Evolutionary conservation across 2,329 filamentous ascomycete species (phyloP).

Genomic region (Mycosphaerella arachidis): DNA sequence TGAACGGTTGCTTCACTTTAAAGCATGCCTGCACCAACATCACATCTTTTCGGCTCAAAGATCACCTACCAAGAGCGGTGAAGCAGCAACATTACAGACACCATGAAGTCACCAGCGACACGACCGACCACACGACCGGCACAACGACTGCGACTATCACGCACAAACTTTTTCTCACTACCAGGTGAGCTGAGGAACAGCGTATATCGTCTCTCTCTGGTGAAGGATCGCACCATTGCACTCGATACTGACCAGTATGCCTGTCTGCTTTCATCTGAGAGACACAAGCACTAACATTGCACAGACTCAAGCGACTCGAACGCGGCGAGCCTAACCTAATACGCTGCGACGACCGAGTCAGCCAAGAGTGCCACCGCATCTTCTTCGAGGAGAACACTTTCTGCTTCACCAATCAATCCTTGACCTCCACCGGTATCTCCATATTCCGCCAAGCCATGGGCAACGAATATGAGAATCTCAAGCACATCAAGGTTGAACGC

Average conservation of each 20-base stretch:
- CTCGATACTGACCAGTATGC: not conserved
- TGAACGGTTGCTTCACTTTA: not conserved
- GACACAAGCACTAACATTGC: not conserved
- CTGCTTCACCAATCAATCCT: not conserved
- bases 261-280: not conserved
- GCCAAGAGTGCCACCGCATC: not conserved
- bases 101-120: not conserved
- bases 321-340: not conserved
- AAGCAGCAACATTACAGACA: not conserved
- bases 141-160: not conserved
- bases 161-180: not conserved
- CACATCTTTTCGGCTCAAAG: not conserved
- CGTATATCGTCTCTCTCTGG: not conserved
- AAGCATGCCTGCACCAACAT: not conserved
- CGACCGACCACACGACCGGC: not conserved
- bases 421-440: not conserved
- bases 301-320: not conserved
- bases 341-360: not conserved
- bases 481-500: not conserved
- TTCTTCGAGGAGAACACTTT: constrained; percentile 6
- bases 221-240: not conserved
- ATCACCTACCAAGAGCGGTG: not conserved
- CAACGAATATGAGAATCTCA: not conserved
- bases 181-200: constrained; percentile 4
- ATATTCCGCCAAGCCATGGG: not conserved